These are phyloP conservation scores for Termitomyces sp. DNA, from an alignment of 768 basidiomycete genomes.

Conservation along the genomic window DNA sequence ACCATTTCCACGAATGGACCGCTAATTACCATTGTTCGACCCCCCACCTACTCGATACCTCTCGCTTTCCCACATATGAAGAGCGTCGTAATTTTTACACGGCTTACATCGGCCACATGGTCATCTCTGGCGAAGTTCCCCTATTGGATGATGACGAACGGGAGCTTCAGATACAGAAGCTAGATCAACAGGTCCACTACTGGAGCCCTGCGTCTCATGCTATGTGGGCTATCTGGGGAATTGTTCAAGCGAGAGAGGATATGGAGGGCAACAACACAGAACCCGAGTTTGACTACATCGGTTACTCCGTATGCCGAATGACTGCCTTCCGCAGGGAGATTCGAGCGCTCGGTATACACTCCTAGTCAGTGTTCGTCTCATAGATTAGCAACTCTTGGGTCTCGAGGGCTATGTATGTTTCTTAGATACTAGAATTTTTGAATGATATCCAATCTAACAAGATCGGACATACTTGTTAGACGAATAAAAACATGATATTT, in stretches of 20 bases:
- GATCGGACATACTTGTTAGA: constrained; percentile 8
- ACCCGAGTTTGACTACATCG: constrained; percentile 87
- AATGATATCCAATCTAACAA: not conserved
- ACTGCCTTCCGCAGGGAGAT: constrained; percentile 56
- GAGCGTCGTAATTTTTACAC: constrained; percentile 82
- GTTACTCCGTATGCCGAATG: constrained; percentile 71
- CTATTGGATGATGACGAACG: constrained; percentile 24
- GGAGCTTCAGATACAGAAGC: constrained; percentile 43
- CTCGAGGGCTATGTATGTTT: not conserved
- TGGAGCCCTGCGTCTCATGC: constrained; percentile 93
- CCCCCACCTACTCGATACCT: constrained; percentile 60
- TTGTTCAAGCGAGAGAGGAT: constrained; percentile 83
- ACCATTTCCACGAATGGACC: constrained; percentile 97
- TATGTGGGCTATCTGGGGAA: constrained; percentile 93
- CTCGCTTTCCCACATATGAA: constrained; percentile 64
- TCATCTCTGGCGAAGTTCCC: constrained; percentile 27
- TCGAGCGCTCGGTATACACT: constrained; percentile 34
- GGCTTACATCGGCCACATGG: constrained; percentile 66
- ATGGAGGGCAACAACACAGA: constrained; percentile 50
- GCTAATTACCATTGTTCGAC: constrained; percentile 75
- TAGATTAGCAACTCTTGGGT: not conserved
- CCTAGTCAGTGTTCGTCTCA: not conserved
- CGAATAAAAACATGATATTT: constrained; percentile 43
- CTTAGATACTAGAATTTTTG: not conserved
- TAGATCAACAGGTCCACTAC: constrained; percentile 75